phyloP scores from a whole-genome alignment of 1,139 yeast genomes.

The Debaryomycetaceae sp. region DNA sequence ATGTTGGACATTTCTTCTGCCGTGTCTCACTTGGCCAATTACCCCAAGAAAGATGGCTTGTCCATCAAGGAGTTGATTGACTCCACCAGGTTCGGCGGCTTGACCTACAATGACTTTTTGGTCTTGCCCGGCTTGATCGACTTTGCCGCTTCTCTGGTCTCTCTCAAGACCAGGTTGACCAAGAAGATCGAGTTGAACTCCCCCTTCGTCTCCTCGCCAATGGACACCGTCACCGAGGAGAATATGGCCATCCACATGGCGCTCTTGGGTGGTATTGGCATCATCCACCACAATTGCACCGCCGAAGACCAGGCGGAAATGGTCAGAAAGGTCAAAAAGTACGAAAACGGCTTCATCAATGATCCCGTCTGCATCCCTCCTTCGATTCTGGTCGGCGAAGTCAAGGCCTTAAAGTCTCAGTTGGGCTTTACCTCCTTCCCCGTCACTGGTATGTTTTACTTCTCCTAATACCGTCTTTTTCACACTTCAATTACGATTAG shows the following conservation, averaged over 20 bases:
- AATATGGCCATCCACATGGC: constrained; percentile 99
- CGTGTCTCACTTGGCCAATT: constrained; percentile 51
- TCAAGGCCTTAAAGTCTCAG: constrained; percentile 54
- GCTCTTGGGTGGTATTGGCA: constrained; percentile 97
- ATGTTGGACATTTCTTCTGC: constrained; percentile 56
- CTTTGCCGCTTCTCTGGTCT: constrained; percentile 72
- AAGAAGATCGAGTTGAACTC: constrained; percentile 84
- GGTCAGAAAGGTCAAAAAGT: constrained; percentile 95
- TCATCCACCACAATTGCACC: constrained; percentile 93
- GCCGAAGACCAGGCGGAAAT: constrained; percentile 97
- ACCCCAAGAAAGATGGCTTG: constrained; percentile 73
- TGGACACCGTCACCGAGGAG: constrained; percentile 98
- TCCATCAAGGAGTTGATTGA: constrained; percentile 80
- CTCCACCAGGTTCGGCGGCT: constrained; percentile 84
- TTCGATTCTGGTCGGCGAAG: constrained; percentile 66
- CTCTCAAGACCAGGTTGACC: constrained; percentile 77
- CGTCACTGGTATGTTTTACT: constrained; percentile 83
- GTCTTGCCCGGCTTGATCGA: constrained; percentile 91
- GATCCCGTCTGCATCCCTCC: constrained; percentile 88
- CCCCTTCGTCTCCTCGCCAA: constrained; percentile 96
- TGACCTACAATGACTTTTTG: constrained; percentile 93
- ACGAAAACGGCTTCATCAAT: constrained; percentile 93
- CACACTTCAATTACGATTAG: constrained; percentile 3
- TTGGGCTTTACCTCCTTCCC: constrained; percentile 98
- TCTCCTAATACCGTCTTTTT: no score